These are phyloP conservation scores for Apiospora koreana DNA, from an alignment of 2,329 filamentous ascomycete genomes.

Conservation along the genomic window DNA sequence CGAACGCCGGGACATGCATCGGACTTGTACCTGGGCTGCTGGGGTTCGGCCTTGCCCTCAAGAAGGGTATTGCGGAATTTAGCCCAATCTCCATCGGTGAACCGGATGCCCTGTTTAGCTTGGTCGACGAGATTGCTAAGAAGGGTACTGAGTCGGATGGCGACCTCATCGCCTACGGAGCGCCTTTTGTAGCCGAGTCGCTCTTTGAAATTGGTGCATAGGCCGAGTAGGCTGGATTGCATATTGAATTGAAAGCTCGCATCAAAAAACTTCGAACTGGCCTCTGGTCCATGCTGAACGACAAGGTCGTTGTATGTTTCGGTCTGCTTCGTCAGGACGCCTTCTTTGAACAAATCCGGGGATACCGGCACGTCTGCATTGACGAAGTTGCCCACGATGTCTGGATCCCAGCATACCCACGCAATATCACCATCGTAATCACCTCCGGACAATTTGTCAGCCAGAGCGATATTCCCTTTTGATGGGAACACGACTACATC, in stretches of 20 bases:
- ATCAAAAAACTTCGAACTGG: slow-evolving; percentile 49
- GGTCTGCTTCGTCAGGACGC: slow-evolving; percentile 52
- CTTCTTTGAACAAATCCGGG: slow-evolving; percentile 45
- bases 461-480: slow-evolving; percentile 62
- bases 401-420: slow-evolving; percentile 74
- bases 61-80: slow-evolving; percentile 33
- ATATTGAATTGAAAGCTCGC: slow-evolving; percentile 60
- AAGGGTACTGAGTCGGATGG: slow-evolving; percentile 51
- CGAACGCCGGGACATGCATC: slow-evolving; percentile 29
- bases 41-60: slow-evolving; percentile 26
- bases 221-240: slow-evolving; percentile 58
- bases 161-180: slow-evolving; percentile 45
- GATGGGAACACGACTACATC: slow-evolving; percentile 79
- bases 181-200: slow-evolving; percentile 60
- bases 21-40: slow-evolving; percentile 45
- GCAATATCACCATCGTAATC: slow-evolving; percentile 82
- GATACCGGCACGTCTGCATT: slow-evolving; percentile 55
- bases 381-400: slow-evolving; percentile 65
- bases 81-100: slow-evolving; percentile 44
- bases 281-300: slow-evolving; percentile 18
- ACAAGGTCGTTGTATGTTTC: slow-evolving; percentile 48
- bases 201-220: slow-evolving; percentile 66
- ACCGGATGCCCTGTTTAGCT: slow-evolving; percentile 54
- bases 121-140: slow-evolving; percentile 59
- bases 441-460: slow-evolving; percentile 72